These are phyloP conservation scores for Aspergillus sp. DNA, from an alignment of 2,329 filamentous ascomycete species.

Conservation along the genomic window DNA sequence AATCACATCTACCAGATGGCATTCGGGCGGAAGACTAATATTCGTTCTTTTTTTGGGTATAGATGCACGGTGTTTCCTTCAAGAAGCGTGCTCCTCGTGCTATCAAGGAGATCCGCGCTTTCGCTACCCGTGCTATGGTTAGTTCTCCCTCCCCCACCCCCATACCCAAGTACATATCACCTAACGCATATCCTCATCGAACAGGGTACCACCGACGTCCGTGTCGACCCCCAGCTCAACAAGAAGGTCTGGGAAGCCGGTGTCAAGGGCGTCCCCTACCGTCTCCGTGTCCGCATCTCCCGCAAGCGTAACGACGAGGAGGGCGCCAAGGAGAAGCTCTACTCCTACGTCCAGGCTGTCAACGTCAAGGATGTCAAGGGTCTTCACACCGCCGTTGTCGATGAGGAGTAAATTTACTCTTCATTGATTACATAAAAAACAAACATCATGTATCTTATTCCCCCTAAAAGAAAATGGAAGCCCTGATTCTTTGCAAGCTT, in stretches of 20 bases:
- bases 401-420: conserved; percentile 56
- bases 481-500: not conserved
- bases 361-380: conserved; percentile 99
- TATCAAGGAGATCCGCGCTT: conserved; percentile 99
- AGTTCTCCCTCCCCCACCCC: conserved; percentile 44
- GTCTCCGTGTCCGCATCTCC: conserved; percentile 96
- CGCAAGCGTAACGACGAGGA: conserved; percentile 99
- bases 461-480: not conserved
- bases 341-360: conserved; percentile 99
- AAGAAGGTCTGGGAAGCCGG: conserved; percentile 99
- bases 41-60: conserved; percentile 46
- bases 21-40: conserved; percentile 71
- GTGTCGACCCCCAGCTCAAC: conserved; percentile 97
- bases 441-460: not conserved
- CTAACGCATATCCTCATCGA: not conserved
- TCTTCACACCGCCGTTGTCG: conserved; percentile 86
- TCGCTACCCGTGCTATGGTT: conserved; percentile 96
- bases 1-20: conserved; percentile 33
- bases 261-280: conserved; percentile 98
- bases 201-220: conserved; percentile 94
- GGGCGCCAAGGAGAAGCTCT: conserved; percentile 98
- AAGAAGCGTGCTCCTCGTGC: conserved; percentile 99
- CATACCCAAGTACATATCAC: conserved; percentile 2
- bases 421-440: not conserved
- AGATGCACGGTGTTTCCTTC: conserved; percentile 97